Evolutionary conservation across 169 alveolate genomes (phyloP), one percentile per base, ranked within the genome.

Genomic region (Plasmodium reichenowi): DNA sequence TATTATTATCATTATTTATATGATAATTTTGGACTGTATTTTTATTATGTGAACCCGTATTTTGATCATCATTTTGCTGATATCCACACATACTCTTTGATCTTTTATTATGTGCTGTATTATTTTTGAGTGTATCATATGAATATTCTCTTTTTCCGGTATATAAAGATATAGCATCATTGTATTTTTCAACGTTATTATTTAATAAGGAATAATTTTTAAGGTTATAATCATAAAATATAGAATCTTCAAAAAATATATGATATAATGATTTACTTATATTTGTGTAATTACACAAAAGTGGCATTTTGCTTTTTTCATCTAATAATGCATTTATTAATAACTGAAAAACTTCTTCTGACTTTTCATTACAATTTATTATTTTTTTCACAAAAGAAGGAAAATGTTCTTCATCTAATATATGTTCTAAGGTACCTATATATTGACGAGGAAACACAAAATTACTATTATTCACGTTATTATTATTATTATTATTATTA

Each of bases 391-490:
- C n/a, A 43, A 78, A 43, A 26, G 38, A 22, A 70, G 20, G 26
- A 59, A 78, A 66, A 45, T 78, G 26, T 66, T 78, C 89, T 45
- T 78, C 60, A 17, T 78, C 89, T 66, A 78, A 43, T 68, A 78
- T 64, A 54, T 78, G 64, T 70, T 78, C 89, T 45, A 78, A 45
- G 29, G 47, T 78, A 38, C 47, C 47, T 38, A 38, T 38, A 7
- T 38, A 38, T 38, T 38, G 10, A 38, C 5, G 47, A 38, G 47
- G 10, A 38, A 38, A 38, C 47, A 38, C 5, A 38, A 38, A 38
- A 38, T 74, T 7, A 47, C 20, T 74, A 32, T 59, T 52, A 74
- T 62, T 43, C n/a, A 4, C 17, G 24, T 43, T 48, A n/a, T 58
- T 29, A 9, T 20, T 26, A 63, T 63, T 63, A 63, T 20, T 20